These are phyloP conservation scores for Santalum album DNA, from an alignment of 164 flowering plant species.

Conservation along the genomic window DNA sequence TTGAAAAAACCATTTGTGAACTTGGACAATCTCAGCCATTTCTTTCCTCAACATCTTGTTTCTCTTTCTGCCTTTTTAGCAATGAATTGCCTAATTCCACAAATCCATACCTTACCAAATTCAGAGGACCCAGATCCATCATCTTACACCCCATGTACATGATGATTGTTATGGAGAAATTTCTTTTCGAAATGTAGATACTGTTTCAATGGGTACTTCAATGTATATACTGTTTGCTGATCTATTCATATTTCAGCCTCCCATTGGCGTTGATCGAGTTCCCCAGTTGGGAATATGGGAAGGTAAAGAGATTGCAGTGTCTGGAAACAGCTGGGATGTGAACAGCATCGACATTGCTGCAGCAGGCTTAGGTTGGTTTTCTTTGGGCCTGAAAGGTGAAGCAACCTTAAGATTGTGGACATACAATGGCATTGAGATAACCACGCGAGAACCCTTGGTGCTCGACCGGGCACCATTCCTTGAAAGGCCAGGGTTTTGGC, in stretches of 20 bases:
- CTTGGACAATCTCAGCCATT: too few relatives aligned
- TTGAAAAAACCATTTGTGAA: too few relatives aligned
- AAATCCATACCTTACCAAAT: too few relatives aligned
- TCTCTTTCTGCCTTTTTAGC: too few relatives aligned
- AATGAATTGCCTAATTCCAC: too few relatives aligned
- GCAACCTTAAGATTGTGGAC: constrained; percentile 69
- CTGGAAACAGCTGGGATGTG: constrained; percentile 87
- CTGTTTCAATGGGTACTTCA: too few relatives aligned
- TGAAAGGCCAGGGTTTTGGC: constrained; percentile 82
- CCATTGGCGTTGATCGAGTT: constrained; percentile 51
- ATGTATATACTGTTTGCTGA: not conserved
- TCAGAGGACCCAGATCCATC: too few relatives aligned
- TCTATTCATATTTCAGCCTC: constrained; percentile 53
- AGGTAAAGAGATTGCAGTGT: constrained; percentile 49
- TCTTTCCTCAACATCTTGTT: too few relatives aligned
- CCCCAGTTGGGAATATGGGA: constrained; percentile 67
- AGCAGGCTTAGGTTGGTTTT: constrained; percentile 94
- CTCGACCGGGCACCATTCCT: constrained; percentile 74
- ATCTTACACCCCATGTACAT: too few relatives aligned
- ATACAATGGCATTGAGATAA: constrained; percentile 52
- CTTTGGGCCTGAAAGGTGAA: constrained; percentile 86
- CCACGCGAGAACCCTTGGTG: constrained; percentile 74
- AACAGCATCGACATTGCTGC: constrained; percentile 66
- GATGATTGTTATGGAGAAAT: too few relatives aligned
- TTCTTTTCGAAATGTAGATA: too few relatives aligned